Conservation (phyloP, 306 rosid genomes). For the Arachis hypogaea region DNA sequence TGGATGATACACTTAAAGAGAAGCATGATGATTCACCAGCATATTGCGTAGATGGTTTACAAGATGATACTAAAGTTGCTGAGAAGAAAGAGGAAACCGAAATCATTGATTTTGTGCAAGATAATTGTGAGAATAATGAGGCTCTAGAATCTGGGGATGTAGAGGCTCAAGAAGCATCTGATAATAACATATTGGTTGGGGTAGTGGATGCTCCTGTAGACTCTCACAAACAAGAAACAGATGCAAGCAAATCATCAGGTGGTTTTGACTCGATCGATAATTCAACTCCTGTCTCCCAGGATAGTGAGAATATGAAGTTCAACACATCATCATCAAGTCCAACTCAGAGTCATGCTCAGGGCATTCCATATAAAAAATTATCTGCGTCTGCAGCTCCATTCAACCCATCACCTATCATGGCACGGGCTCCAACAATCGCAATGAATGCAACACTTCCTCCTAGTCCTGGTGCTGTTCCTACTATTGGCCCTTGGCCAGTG, state of each 20-base stretch:
- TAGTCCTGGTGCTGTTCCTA: constrained; percentile 63
- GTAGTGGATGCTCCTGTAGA: constrained; percentile 44
- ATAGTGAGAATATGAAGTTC: constrained; percentile 59
- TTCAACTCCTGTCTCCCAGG: constrained; percentile 48
- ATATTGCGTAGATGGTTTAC: constrained; percentile 46
- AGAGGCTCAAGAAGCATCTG: constrained; percentile 55
- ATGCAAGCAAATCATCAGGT: constrained; percentile 50
- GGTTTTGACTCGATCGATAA: constrained; percentile 53
- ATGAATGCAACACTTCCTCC: constrained; percentile 71
- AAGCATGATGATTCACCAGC: constrained; percentile 40
- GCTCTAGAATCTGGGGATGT: constrained; percentile 45
- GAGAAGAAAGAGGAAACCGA: constrained; percentile 59
- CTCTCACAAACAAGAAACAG: constrained; percentile 48
- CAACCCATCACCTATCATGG: constrained; percentile 76
- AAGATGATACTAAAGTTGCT: constrained; percentile 49
- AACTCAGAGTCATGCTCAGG: constrained; percentile 54
- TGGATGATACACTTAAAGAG: constrained; percentile 47
- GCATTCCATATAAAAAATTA: constrained; percentile 64
- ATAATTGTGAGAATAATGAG: constrained; percentile 48
- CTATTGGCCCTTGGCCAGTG: constrained; percentile 82
- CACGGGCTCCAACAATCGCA: constrained; percentile 73
- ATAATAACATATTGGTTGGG: constrained; percentile 42
- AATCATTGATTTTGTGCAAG: constrained; percentile 42
- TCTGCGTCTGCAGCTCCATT: constrained; percentile 98
- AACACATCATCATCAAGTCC: constrained; percentile 44